These are phyloP conservation scores for Lichtheimia ornata DNA, from an alignment of 371 early-diverging fungal species.

Conservation along the genomic window DNA sequence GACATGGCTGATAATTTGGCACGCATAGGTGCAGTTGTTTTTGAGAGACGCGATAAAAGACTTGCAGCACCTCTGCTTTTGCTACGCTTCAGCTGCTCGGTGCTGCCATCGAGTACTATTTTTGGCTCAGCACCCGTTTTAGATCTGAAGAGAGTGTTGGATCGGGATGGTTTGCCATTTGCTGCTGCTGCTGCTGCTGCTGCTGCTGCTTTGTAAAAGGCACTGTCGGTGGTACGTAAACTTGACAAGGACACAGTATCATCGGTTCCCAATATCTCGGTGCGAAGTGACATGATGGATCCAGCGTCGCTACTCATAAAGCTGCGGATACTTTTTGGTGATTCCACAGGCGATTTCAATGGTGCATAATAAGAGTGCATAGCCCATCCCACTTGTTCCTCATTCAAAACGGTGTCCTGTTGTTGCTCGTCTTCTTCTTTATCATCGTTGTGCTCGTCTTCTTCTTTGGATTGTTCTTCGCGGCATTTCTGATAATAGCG, in stretches of 20 bases:
- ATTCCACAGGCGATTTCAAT: conserved; percentile 19
- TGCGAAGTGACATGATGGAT: conserved; percentile 28
- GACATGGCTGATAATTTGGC: conserved; percentile 47
- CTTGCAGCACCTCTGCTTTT: conserved; percentile 21
- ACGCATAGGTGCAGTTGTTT: conserved; percentile 50
- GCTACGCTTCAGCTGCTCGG: conserved; percentile 12
- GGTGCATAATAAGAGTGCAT: conserved; percentile 26
- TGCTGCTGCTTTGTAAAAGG: conserved; percentile 10
- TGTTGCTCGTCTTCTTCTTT: conserved; percentile 3
- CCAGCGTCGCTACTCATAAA: conserved; percentile 20
- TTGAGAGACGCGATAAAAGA: conserved; percentile 40
- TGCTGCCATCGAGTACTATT: conserved; percentile 27
- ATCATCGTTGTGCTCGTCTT: not conserved
- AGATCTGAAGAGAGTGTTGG: conserved; percentile 26
- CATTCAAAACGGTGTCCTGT: conserved; percentile 2
- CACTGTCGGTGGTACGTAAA: conserved; percentile 22
- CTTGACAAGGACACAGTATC: conserved; percentile 17
- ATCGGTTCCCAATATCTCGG: conserved; percentile 21
- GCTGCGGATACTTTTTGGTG: conserved; percentile 22
- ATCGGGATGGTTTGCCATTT: conserved; percentile 12
- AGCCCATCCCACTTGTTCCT: conserved; percentile 18
- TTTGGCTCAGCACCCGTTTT: conserved; percentile 31
- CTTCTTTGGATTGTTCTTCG: conserved; percentile 3
- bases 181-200: conserved; percentile 3
- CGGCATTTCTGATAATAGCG: conserved; percentile 38